phyloP scores from a whole-genome alignment of 257 asterid species.

The Solanum chaucha region DNA sequence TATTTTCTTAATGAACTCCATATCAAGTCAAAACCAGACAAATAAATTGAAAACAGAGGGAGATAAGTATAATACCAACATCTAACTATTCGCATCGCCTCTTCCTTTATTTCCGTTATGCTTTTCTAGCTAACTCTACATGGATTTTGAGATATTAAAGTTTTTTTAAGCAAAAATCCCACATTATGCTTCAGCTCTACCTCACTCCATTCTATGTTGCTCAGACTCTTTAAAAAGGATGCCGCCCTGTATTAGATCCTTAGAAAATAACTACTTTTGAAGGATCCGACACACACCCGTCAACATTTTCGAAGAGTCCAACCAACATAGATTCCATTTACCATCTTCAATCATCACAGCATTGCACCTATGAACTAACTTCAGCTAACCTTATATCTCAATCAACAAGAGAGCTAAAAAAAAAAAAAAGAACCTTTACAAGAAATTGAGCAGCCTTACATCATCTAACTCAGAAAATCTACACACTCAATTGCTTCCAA shows the following conservation, averaged over 20 bases:
- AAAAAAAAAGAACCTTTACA: neutral
- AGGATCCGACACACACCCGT: neutral
- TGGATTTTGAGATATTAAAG: neutral
- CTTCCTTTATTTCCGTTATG: neutral
- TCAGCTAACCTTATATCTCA: neutral
- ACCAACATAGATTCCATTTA: neutral
- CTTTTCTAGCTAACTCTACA: neutral
- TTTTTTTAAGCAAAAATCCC: neutral
- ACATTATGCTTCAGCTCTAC: neutral
- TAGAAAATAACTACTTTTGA: neutral
- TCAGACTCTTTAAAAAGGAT: neutral
- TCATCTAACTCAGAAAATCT: neutral
- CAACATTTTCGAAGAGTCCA: neutral
- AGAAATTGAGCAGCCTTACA: neutral
- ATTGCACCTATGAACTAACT: neutral
- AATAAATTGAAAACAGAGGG: neutral
- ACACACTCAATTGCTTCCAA: neutral
- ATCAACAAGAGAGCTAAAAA: neutral
- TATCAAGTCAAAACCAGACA: neutral
- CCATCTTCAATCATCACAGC: neutral
- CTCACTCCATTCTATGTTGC: neutral
- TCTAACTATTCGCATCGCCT: neutral
- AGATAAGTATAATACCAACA: neutral
- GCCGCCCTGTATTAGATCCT: neutral
- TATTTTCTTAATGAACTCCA: neutral